These are phyloP conservation scores for Aspergillus quadrilineatus DNA, from an alignment of 2,329 filamentous ascomycete genomes.

Conservation along the genomic window DNA sequence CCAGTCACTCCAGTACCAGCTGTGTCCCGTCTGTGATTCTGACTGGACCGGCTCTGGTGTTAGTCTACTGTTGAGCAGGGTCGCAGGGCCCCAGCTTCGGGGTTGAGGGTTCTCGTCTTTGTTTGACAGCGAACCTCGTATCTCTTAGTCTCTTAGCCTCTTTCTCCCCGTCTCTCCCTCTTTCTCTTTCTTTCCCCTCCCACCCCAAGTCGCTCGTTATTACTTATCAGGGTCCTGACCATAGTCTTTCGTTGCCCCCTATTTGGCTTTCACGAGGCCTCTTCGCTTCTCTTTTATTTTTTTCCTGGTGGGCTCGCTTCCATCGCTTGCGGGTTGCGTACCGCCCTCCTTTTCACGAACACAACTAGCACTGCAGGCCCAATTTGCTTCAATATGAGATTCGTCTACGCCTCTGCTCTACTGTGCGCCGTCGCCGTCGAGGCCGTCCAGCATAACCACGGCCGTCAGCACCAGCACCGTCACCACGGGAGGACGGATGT, in stretches of 20 bases:
- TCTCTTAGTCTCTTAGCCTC: not conserved
- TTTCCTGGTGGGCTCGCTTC: constrained; percentile 7
- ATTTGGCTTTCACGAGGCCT: constrained; percentile 1
- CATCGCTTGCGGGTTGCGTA: constrained; percentile 2
- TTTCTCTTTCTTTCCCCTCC: constrained; percentile 15
- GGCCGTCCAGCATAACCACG: constrained; percentile 32
- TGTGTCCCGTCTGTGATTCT: not conserved
- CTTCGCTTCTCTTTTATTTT: not conserved
- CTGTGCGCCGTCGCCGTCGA: constrained; percentile 39
- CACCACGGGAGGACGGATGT: constrained; percentile 28
- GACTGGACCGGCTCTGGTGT: not conserved
- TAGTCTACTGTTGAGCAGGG: not conserved
- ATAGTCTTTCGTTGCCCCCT: constrained; percentile 22
- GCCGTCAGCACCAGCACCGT: constrained; percentile 10
- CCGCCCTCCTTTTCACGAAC: constrained; percentile 1
- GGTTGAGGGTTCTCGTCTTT: constrained; percentile 4
- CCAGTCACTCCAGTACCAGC: not conserved
- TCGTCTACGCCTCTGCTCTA: constrained; percentile 35
- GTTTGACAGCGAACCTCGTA: constrained; percentile 5
- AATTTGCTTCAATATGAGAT: constrained; percentile 32
- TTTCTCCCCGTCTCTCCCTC: constrained; percentile 1
- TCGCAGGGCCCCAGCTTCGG: not conserved
- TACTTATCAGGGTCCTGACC: constrained; percentile 26
- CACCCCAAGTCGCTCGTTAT: constrained; percentile 28
- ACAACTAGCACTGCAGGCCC: constrained; percentile 1